A percentile compares a stretch with the other conserved stretches of the same genome.
These are phyloP conservation scores for Hypoxylon fuscum DNA, from an alignment of 495 filamentous ascomycete genomes.

Conservation along the genomic window DNA sequence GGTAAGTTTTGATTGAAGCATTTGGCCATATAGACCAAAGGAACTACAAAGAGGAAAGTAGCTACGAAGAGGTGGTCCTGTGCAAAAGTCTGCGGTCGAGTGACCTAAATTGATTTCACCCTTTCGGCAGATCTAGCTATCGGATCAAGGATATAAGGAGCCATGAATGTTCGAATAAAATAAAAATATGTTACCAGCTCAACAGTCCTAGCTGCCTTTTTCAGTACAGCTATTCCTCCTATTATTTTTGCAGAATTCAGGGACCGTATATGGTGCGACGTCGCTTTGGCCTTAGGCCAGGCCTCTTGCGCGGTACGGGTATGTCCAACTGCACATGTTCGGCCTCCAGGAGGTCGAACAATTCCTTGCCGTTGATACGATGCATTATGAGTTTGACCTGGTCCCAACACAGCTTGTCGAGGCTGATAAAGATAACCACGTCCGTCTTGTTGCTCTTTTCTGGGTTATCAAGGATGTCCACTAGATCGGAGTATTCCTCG, in stretches of 20 bases:
- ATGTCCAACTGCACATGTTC: not conserved
- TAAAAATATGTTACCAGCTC: too few relatives aligned
- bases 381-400: slow-evolving; percentile 34
- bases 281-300: not conserved
- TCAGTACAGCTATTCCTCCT: too few relatives aligned
- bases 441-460: slow-evolving; percentile 21
- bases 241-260: not conserved
- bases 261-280: not conserved
- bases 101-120: not conserved
- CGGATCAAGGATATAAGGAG: too few relatives aligned
- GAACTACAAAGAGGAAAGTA: not conserved
- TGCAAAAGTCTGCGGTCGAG: not conserved
- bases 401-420: slow-evolving; percentile 18
- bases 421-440: slow-evolving; percentile 17
- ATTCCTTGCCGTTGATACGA: slow-evolving; percentile 14
- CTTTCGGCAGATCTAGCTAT: not conserved
- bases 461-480: not conserved
- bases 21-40: not conserved
- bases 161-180: too few relatives aligned
- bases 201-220: too few relatives aligned
- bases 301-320: not conserved
- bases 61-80: not conserved
- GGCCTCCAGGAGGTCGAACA: slow-evolving; percentile 25
- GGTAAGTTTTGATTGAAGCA: slow-evolving; percentile 13
- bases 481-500: slow-evolving; percentile 24